These are phyloP conservation scores for Xerophyta viscosa DNA, from an alignment of 106 monocot species.

Conservation along the genomic window DNA sequence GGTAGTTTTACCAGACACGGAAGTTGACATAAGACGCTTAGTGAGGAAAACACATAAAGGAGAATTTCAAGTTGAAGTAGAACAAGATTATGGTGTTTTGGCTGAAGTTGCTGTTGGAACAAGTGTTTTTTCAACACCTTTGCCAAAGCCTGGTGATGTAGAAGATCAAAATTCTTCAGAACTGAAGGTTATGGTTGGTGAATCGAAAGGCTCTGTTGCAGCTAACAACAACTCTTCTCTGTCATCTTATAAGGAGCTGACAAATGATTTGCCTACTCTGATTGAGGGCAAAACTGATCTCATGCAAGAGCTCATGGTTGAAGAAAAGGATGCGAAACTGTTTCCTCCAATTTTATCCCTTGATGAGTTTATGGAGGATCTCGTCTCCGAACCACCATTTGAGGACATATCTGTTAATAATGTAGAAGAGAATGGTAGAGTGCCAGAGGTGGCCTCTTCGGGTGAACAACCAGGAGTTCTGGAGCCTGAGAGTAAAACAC, in stretches of 20 bases:
- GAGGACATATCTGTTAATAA: conserved; percentile 31
- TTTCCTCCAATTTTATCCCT: conserved; percentile 75
- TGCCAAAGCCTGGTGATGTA: conserved; percentile 18
- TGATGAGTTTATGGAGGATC: conserved; percentile 90
- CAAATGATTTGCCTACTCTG: conserved; percentile 17
- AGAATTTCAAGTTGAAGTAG: conserved; percentile 85
- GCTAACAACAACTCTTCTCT: too few relatives aligned
- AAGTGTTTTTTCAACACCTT: conserved; percentile 18
- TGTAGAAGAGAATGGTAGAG: neutral
- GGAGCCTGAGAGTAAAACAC: conserved; percentile 16
- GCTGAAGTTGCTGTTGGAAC: conserved; percentile 49
- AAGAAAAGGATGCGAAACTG: conserved; percentile 49
- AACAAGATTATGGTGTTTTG: conserved; percentile 48
- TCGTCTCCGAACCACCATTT: conserved; percentile 90
- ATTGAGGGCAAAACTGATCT: conserved; percentile 53
- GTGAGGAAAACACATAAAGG: conserved; percentile 99
- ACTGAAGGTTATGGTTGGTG: conserved; percentile 11
- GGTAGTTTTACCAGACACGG: conserved; percentile 66
- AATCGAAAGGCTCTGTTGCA: too few relatives aligned
- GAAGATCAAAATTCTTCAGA: conserved; percentile 12
- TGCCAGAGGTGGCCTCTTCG: conserved; percentile 11
- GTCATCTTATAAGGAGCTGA: conserved; percentile 12
- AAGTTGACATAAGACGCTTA: conserved; percentile 67
- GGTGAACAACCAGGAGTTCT: conserved; percentile 11
- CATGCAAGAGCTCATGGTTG: conserved; percentile 77